Evolutionary conservation across 495 filamentous ascomycete genomes (phyloP).

Genomic region (Trichocladium antarcticum): DNA sequence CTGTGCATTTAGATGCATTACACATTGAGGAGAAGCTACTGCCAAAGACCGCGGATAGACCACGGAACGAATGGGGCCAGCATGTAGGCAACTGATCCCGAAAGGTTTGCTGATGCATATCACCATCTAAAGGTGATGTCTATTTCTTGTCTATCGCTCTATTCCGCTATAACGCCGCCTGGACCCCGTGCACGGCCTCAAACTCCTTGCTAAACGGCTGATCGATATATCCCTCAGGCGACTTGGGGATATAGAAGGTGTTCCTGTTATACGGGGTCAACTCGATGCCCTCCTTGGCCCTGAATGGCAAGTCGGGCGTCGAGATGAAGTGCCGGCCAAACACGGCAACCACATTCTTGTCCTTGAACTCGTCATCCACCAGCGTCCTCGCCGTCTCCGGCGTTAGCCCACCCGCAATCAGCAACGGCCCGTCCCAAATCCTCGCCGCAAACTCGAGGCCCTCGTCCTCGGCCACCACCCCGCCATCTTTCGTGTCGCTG

Average conservation of each 20-base stretch:
- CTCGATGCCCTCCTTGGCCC: slow-evolving; percentile 45
- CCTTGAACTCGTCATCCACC: slow-evolving; percentile 44
- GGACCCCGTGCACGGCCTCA: slow-evolving; percentile 13
- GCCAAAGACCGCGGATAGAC: too few species aligned
- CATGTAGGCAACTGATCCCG: too few species aligned
- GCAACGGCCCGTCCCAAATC: slow-evolving; percentile 40
- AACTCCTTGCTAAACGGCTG: slow-evolving; percentile 52
- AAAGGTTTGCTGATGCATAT: too few species aligned
- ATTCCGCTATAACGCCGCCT: slow-evolving; percentile 2
- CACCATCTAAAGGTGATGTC: too few species aligned
- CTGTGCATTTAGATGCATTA: too few species aligned
- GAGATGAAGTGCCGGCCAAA: slow-evolving; percentile 59
- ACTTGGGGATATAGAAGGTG: slow-evolving; percentile 46
- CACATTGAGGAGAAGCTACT: too few species aligned
- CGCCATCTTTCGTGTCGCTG: slow-evolving; percentile 26
- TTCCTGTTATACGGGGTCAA: slow-evolving; percentile 46
- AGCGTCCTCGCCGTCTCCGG: slow-evolving; percentile 37
- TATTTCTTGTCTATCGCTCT: too few species aligned
- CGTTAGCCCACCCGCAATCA: slow-evolving; percentile 51
- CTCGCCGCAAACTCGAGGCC: slow-evolving; percentile 43
- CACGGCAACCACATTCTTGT: slow-evolving; percentile 41
- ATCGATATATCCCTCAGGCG: slow-evolving; percentile 52
- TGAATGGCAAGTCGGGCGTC: slow-evolving; percentile 60
- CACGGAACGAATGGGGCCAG: too few species aligned
- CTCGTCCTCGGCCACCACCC: slow-evolving; percentile 23